Evolutionary conservation across 2,329 filamentous ascomycete species (phyloP).

Genomic region (Alternaria infectoria): DNA sequence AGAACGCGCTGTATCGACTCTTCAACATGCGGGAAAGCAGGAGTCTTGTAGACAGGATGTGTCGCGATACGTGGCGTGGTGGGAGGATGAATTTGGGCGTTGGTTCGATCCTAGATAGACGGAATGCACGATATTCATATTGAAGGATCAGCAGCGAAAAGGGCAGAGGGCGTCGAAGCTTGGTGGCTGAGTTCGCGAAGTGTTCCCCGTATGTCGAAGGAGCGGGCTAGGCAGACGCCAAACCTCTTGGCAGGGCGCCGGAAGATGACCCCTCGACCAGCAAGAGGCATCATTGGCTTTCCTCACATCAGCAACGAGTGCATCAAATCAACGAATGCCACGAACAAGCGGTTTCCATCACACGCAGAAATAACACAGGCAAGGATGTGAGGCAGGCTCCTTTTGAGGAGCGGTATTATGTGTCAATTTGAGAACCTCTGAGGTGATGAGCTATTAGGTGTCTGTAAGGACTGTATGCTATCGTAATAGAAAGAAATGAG

Average conservation of each 20-base stretch:
- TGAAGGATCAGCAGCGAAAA: not conserved
- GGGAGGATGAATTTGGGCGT: not conserved
- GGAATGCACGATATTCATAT: not conserved
- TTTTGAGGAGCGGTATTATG: not conserved
- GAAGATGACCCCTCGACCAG: not conserved
- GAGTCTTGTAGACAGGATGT: not conserved
- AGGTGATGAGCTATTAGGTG: not conserved
- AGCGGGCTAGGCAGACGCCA: not conserved
- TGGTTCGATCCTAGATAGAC: not conserved
- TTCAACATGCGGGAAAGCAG: not conserved
- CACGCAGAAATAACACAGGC: not conserved
- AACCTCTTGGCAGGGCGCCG: not conserved
- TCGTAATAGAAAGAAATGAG: not conserved
- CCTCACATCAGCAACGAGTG: not conserved
- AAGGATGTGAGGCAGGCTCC: not conserved
- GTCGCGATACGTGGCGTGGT: not conserved
- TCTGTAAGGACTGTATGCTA: constrained; percentile 4
- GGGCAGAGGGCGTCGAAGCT: not conserved
- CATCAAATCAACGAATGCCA: not conserved
- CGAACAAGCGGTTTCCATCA: not conserved
- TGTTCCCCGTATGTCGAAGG: not conserved
- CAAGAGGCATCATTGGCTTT: not conserved
- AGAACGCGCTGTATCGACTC: not conserved
- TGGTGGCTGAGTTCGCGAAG: not conserved
- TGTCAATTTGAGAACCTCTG: constrained; percentile 4